Conservation (phyloP, 108 stramenopile genomes). For the Cyclotella choctawhatcheeana region DNA sequence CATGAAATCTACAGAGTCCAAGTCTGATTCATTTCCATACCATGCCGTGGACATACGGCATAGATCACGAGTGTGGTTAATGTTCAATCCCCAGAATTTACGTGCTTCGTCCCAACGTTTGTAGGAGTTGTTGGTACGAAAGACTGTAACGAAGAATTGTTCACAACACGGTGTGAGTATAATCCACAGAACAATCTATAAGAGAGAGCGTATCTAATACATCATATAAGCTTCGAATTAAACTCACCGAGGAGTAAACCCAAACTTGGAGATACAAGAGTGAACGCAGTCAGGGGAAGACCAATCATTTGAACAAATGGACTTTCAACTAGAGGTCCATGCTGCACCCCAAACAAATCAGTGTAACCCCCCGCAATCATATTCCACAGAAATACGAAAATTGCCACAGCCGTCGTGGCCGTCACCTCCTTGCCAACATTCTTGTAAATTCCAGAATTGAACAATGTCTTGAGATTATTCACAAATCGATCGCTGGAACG, state of each 20-base stretch:
- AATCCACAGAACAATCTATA: no score
- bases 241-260: conserved; percentile 82
- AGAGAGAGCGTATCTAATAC: no score
- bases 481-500: conserved; percentile 68
- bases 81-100: conserved; percentile 82
- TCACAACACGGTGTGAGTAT: no score
- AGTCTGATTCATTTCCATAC: conserved; percentile 58
- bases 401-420: conserved; percentile 50
- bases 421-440: conserved; percentile 57
- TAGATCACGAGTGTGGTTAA: conserved; percentile 80
- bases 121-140: conserved; percentile 79
- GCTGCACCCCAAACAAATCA: conserved; percentile 60
- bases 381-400: conserved; percentile 63
- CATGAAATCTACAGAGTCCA: conserved; percentile 44
- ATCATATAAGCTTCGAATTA: no score
- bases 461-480: conserved; percentile 49
- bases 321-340: conserved; percentile 42
- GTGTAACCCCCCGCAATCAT: conserved; percentile 62
- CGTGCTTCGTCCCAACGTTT: conserved; percentile 86
- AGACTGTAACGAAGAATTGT: conserved; percentile 51
- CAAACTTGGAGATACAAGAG: conserved; percentile 67
- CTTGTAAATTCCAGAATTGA: conserved; percentile 67
- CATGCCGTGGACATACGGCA: conserved; percentile 69
- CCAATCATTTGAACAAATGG: conserved; percentile 40
- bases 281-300: conserved; percentile 68